These are phyloP conservation scores for Oldenlandia corymbosa DNA, from an alignment of 257 asterid species.

Conservation along the genomic window DNA sequence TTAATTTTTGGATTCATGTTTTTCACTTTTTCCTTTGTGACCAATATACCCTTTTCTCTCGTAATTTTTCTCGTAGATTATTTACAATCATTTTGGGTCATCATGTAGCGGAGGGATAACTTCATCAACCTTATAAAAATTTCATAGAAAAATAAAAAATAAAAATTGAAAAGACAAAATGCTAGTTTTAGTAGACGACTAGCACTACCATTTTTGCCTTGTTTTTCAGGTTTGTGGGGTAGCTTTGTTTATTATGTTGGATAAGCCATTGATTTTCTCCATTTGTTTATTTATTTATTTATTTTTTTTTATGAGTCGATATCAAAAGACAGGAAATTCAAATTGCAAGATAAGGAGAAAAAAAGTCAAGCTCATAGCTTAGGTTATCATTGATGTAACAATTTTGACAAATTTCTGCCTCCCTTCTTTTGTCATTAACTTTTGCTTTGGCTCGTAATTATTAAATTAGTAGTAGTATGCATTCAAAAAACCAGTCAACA, in stretches of 20 bases:
- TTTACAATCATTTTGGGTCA: no score
- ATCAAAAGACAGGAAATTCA: no score
- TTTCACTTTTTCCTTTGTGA: not conserved
- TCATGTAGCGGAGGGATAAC: not conserved
- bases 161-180: not conserved
- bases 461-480: no score
- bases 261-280: no score
- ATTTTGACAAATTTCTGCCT: not conserved
- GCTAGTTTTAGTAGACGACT: not conserved
- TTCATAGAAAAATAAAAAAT: no score
- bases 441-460: no score
- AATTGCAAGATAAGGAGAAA: no score
- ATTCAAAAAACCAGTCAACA: no score
- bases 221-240: constrained; percentile 4
- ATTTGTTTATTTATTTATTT: no score
- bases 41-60: not conserved
- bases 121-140: no score
- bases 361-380: not conserved
- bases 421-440: no score
- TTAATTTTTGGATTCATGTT: not conserved
- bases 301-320: no score
- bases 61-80: not conserved
- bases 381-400: not conserved
- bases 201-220: not conserved
- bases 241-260: constrained; percentile 1